phyloP scores from a whole-genome alignment of 1,284 basidiomycete species.

The Irpex sp. region DNA sequence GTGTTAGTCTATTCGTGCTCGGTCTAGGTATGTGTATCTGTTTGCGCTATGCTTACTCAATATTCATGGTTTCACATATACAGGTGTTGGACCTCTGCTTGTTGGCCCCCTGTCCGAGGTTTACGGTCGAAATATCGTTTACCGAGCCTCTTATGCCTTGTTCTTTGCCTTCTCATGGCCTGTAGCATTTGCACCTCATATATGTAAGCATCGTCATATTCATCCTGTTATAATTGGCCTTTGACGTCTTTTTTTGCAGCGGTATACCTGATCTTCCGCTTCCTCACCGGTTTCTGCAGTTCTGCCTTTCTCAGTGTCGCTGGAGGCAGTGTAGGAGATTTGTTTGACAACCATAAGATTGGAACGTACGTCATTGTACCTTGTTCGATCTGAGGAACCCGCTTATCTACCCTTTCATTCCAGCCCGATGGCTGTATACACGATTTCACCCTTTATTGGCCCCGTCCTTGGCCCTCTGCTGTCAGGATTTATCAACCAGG shows the following conservation, averaged over 20 bases:
- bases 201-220: slow-evolving; percentile 27
- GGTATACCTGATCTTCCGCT: slow-evolving; percentile 66
- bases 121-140: slow-evolving; percentile 41
- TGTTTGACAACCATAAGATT: slow-evolving; percentile 63
- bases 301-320: slow-evolving; percentile 78
- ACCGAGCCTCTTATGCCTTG: slow-evolving; percentile 34
- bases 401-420: background rate
- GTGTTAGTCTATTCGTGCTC: slow-evolving; percentile 68
- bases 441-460: slow-evolving; percentile 69
- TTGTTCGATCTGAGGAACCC: background rate
- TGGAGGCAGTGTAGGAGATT: slow-evolving; percentile 76
- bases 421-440: slow-evolving; percentile 79
- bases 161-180: slow-evolving; percentile 47
- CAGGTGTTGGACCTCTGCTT: slow-evolving; percentile 42
- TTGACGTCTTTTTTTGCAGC: slow-evolving; percentile 27
- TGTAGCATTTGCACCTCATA: slow-evolving; percentile 47
- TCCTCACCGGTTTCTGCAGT: slow-evolving; percentile 66
- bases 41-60: background rate
- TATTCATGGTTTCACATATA: background rate
- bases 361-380: slow-evolving; percentile 48
- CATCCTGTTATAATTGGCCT: background rate
- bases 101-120: slow-evolving; percentile 54
- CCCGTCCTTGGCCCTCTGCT: slow-evolving; percentile 58
- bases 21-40: slow-evolving; percentile 38
- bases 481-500: slow-evolving; percentile 41